These are phyloP conservation scores for Mucor plumbeus DNA, from an alignment of 371 early-diverging fungal genomes.

Conservation along the genomic window DNA sequence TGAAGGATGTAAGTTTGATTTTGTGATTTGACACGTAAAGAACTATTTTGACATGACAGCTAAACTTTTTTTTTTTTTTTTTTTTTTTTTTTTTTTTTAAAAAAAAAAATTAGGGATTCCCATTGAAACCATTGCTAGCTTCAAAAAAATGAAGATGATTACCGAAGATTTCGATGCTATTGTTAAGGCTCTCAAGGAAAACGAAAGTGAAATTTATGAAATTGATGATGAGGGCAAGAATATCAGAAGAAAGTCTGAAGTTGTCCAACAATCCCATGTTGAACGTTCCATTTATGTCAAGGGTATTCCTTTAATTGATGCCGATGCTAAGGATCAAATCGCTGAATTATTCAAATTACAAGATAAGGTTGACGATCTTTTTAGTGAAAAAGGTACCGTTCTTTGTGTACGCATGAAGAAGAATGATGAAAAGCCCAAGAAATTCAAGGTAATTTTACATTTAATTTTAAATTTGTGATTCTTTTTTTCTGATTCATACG, in stretches of 20 bases:
- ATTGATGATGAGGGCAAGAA: constrained; percentile 61
- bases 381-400: constrained; percentile 55
- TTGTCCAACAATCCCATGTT: constrained; percentile 50
- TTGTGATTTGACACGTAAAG: neutral
- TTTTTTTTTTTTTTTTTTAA: too few species aligned
- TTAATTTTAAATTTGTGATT: neutral
- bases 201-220: constrained; percentile 57
- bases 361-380: constrained; percentile 64
- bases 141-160: constrained; percentile 74
- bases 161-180: constrained; percentile 55
- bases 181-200: constrained; percentile 62
- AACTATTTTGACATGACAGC: neutral
- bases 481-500: neutral
- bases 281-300: constrained; percentile 68
- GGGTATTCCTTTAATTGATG: constrained; percentile 59
- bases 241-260: constrained; percentile 64
- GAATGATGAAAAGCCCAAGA: constrained; percentile 50
- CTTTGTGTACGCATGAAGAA: constrained; percentile 69
- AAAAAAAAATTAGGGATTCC: constrained; percentile 48
- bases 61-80: neutral
- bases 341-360: constrained; percentile 57
- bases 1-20: constrained; percentile 60
- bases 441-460: constrained; percentile 36
- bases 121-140: constrained; percentile 62
- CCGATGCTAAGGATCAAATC: constrained; percentile 28